phyloP scores from a whole-genome alignment of 2,329 filamentous ascomycete genomes.

The Penicillium paneum region DNA sequence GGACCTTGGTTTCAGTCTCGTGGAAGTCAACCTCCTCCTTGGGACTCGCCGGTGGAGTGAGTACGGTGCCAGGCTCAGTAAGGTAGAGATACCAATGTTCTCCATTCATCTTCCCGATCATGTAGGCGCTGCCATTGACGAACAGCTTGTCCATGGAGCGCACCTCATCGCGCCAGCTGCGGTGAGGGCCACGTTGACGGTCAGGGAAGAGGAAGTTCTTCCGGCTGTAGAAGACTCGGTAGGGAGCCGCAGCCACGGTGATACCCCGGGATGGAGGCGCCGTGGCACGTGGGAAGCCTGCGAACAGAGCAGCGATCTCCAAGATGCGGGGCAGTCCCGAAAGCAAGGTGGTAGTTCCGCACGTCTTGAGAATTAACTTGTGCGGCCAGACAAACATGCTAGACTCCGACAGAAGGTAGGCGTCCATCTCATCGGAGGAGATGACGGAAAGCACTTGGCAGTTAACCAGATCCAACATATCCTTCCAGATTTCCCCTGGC shows the following conservation, averaged over 20 bases:
- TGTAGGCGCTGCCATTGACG: slow-evolving; percentile 89
- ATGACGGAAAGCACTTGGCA: slow-evolving; percentile 97
- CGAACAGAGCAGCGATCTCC: slow-evolving; percentile 82
- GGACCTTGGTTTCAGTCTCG: slow-evolving; percentile 58
- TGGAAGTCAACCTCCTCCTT: slow-evolving; percentile 45
- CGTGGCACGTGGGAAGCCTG: slow-evolving; percentile 82
- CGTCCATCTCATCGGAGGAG: slow-evolving; percentile 89
- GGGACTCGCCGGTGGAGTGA: slow-evolving; percentile 82
- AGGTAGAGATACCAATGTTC: slow-evolving; percentile 99
- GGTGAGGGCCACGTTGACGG: slow-evolving; percentile 88
- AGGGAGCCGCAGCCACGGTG: slow-evolving; percentile 76
- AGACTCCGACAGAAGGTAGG: slow-evolving; percentile 94
- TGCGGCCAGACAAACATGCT: slow-evolving; percentile 99
- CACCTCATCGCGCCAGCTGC: slow-evolving; percentile 97
- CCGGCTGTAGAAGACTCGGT: slow-evolving; percentile 96
- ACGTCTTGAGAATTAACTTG: slow-evolving; percentile 98
- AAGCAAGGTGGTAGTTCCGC: slow-evolving; percentile 90
- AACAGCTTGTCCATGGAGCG: slow-evolving; percentile 90
- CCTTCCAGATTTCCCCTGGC: slow-evolving; percentile 80
- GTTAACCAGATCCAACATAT: slow-evolving; percentile 96
- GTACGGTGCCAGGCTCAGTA: slow-evolving; percentile 73
- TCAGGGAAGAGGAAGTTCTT: slow-evolving; percentile 98
- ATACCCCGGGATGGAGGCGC: slow-evolving; percentile 64
- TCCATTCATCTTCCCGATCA: slow-evolving; percentile 99
- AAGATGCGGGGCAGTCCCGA: slow-evolving; percentile 85